Evolutionary conservation across 2,329 filamentous ascomycete species (phyloP).

Genomic region (Gnomoniopsis sp.): DNA sequence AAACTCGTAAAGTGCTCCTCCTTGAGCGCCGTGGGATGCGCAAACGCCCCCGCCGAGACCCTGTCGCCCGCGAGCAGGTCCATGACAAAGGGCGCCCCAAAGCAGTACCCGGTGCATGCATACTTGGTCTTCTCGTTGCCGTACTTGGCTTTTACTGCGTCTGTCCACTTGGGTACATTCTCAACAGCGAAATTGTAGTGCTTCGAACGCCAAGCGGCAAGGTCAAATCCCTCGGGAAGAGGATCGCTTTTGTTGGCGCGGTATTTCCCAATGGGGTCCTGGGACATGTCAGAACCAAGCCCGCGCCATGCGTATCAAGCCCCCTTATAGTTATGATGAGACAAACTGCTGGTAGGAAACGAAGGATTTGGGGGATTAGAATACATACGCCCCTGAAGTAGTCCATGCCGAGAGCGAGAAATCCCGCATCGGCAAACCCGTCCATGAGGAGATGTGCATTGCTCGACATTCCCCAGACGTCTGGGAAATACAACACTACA

Average conservation of each 20-base stretch:
- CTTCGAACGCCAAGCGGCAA: slow-evolving; percentile 44
- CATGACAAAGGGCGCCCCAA: slow-evolving; percentile 43
- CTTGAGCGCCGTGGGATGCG: slow-evolving; percentile 47
- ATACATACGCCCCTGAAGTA: slow-evolving; percentile 39
- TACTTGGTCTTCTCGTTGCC: slow-evolving; percentile 32
- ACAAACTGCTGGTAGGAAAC: not conserved
- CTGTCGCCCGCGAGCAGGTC: slow-evolving; percentile 33
- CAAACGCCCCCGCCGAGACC: slow-evolving; percentile 44
- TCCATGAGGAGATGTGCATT: slow-evolving; percentile 45
- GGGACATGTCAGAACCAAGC: not conserved
- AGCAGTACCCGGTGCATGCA: slow-evolving; percentile 39
- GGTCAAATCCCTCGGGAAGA: slow-evolving; percentile 39
- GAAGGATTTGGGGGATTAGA: not conserved
- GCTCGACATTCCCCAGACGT: slow-evolving; percentile 40
- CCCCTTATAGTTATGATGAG: not conserved
- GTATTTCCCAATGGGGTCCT: slow-evolving; percentile 43
- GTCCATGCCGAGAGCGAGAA: slow-evolving; percentile 38
- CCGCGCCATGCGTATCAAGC: not conserved
- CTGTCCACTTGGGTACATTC: slow-evolving; percentile 41
- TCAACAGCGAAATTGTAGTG: slow-evolving; percentile 39
- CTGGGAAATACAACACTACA: slow-evolving; percentile 42
- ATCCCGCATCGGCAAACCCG: slow-evolving; percentile 41
- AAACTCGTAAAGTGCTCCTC: slow-evolving; percentile 40
- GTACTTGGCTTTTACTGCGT: slow-evolving; percentile 33
- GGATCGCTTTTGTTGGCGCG: slow-evolving; percentile 28